A percentile compares a stretch with the other conserved stretches of the same genome.
phyloP scores from a whole-genome alignment of 768 basidiomycete genomes.

The Trichaptum fuscoviolaceum region DNA sequence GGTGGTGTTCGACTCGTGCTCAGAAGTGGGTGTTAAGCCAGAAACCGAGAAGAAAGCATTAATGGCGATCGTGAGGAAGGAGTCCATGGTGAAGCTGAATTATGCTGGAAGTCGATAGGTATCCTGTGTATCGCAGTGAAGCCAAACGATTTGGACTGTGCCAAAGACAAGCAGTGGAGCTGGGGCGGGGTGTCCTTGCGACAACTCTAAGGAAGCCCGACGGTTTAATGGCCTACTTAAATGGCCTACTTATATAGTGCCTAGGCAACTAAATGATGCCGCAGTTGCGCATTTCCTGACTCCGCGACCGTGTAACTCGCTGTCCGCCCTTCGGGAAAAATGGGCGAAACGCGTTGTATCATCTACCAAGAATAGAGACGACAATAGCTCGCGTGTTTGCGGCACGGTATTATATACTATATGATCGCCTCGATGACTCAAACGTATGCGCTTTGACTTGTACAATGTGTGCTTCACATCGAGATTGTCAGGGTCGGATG shows the following conservation, averaged over 20 bases:
- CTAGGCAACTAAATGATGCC: neutral
- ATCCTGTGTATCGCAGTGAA: neutral
- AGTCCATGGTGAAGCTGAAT: neutral
- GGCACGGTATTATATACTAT: neutral
- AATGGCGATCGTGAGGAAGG: neutral
- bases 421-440: neutral
- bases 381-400: neutral
- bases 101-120: neutral
- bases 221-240: neutral
- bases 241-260: neutral
- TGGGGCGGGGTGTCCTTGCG: neutral
- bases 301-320: neutral
- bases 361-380: neutral
- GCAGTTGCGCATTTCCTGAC: neutral
- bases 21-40: neutral
- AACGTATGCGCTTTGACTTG: neutral
- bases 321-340: neutral
- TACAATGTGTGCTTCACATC: neutral
- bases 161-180: neutral
- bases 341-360: neutral
- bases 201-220: neutral
- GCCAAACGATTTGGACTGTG: neutral
- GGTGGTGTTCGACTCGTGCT: neutral
- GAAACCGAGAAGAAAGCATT: neutral
- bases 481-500: neutral